phyloP scores from a whole-genome alignment of 192 early-diverging fungal species.

The Coemansia sp. region DNA sequence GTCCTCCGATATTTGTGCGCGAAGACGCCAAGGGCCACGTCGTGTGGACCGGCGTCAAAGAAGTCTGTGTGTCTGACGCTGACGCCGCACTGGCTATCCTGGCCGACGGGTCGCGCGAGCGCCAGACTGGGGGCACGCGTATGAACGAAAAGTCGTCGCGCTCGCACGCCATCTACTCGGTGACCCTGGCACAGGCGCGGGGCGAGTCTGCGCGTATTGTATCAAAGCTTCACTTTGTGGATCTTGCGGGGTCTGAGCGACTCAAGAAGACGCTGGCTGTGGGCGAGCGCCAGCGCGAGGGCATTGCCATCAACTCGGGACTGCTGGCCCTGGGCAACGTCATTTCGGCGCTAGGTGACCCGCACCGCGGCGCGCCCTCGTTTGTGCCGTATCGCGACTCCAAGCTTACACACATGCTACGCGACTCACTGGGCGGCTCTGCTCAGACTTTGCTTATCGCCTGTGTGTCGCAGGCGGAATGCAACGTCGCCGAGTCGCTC shows the following conservation, averaged over 20 bases:
- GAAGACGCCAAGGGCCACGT: conserved; percentile 90
- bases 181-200: conserved; percentile 81
- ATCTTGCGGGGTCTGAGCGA: conserved; percentile 95
- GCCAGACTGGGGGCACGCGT: conserved; percentile 92
- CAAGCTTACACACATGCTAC: conserved; percentile 94
- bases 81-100: conserved; percentile 73
- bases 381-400: conserved; percentile 97
- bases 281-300: conserved; percentile 92
- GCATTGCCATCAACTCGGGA: conserved; percentile 96
- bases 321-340: conserved; percentile 96
- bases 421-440: conserved; percentile 95
- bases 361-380: conserved; percentile 52
- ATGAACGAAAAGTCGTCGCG: conserved; percentile 96
- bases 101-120: conserved; percentile 68
- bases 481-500: conserved; percentile 85
- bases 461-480: conserved; percentile 86
- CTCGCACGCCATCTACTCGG: conserved; percentile 96
- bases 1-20: conserved; percentile 71
- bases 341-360: conserved; percentile 94
- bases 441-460: conserved; percentile 95
- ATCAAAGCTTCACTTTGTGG: conserved; percentile 98
- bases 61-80: conserved; percentile 69
- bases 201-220: conserved; percentile 46
- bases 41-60: conserved; percentile 80
- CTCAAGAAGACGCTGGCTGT: conserved; percentile 92